phyloP scores from a whole-genome alignment of 768 basidiomycete species.

The Leccinum sublutescens region DNA sequence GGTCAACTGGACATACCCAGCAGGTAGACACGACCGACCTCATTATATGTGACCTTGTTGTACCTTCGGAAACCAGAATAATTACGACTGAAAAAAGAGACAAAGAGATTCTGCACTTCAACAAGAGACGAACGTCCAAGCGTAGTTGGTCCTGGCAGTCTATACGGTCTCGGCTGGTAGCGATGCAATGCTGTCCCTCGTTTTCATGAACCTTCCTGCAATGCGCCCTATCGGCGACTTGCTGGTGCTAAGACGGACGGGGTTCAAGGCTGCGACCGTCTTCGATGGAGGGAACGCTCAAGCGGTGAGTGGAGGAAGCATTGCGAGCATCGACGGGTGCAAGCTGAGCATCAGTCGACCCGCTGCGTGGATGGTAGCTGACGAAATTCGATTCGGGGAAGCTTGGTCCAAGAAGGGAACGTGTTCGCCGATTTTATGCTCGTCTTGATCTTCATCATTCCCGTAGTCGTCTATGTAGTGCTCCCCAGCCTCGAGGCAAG shows the following conservation, averaged over 20 bases:
- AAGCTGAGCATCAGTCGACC: conserved; percentile 10
- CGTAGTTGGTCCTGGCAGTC: too few species aligned
- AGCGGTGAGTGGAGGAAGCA: neutral
- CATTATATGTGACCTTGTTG: conserved; percentile 82
- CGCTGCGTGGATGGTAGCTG: conserved; percentile 15
- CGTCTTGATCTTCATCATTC: conserved; percentile 57
- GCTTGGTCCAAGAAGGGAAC: conserved; percentile 16
- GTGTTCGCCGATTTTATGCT: conserved; percentile 25
- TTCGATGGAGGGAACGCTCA: conserved; percentile 16
- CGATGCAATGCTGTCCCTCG: too few species aligned
- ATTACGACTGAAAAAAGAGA: conserved; percentile 83
- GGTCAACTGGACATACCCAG: neutral
- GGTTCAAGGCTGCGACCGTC: conserved; percentile 35
- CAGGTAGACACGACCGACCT: conserved; percentile 35
- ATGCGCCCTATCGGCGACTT: too few species aligned
- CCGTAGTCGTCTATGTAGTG: too few species aligned
- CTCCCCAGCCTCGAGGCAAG: too few species aligned
- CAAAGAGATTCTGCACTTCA: conserved; percentile 88
- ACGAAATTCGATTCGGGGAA: too few species aligned
- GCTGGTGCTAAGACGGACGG: conserved; percentile 1
- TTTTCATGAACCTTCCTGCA: too few species aligned
- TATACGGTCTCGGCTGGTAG: too few species aligned
- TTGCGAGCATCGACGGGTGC: conserved; percentile 7
- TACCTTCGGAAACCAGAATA: conserved; percentile 92
- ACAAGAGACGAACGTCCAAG: conserved; percentile 55